Percentiles rank a stretch among this genome's conserved stretches.
phyloP scores from a whole-genome alignment of 345 rosid genomes.

The Ceriops tagal region DNA sequence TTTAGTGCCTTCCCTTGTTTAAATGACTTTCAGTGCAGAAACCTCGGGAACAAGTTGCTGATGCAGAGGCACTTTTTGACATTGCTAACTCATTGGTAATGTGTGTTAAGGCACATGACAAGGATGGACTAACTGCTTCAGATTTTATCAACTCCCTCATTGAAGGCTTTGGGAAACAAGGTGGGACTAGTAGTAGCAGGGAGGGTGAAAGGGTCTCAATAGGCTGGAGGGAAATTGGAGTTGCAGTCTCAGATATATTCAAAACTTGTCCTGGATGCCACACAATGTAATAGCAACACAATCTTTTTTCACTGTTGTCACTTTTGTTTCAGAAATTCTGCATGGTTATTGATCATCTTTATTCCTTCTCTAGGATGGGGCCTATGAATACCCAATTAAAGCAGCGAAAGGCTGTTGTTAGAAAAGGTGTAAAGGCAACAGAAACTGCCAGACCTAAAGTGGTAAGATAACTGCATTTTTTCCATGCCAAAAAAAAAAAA shows the following conservation, averaged over 20 bases:
- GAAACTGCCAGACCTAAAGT: conserved; percentile 22
- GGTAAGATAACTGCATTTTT: conserved; percentile 22
- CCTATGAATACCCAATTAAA: conserved; percentile 30
- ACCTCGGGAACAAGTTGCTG: conserved; percentile 45
- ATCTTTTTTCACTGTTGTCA: not conserved
- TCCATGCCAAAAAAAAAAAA: not conserved
- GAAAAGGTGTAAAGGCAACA: conserved; percentile 9
- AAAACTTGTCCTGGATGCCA: conserved; percentile 26
- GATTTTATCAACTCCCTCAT: conserved; percentile 31
- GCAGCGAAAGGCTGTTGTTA: conserved; percentile 18
- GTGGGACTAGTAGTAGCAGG: conserved; percentile 15
- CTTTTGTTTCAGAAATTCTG: not conserved
- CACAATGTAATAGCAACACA: conserved; percentile 36
- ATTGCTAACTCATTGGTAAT: conserved; percentile 26
- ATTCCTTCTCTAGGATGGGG: conserved; percentile 35
- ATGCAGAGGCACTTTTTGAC: conserved; percentile 41
- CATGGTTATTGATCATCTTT: not conserved
- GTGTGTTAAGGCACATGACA: conserved; percentile 28
- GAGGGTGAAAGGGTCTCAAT: conserved; percentile 10
- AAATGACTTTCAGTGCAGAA: conserved; percentile 34
- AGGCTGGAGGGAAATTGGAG: conserved; percentile 39
- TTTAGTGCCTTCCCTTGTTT: not conserved
- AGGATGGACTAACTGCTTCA: conserved; percentile 28
- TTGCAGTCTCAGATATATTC: conserved; percentile 20
- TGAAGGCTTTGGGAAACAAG: conserved; percentile 20